Evolutionary conservation across 75 land plant species (phyloP).

Genomic region (Azolla pinnata): DNA sequence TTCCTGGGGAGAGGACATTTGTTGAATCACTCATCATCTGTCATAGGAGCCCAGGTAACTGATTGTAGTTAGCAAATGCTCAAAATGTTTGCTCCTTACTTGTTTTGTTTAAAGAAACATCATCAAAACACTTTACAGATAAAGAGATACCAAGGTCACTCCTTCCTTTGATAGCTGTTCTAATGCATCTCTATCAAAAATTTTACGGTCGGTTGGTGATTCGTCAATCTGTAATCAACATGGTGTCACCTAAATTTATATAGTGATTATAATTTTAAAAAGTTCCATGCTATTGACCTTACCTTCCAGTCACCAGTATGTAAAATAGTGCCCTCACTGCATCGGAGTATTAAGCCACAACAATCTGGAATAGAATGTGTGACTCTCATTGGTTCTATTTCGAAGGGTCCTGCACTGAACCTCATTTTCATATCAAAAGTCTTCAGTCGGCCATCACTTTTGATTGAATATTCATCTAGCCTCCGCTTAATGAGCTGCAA

Average conservation of each 20-base stretch:
- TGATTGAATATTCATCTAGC: constrained; percentile 75
- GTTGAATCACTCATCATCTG: constrained; percentile 99
- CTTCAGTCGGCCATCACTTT: constrained; percentile 71
- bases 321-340: constrained; percentile 92
- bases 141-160: constrained; percentile 91
- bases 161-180: constrained; percentile 97
- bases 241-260: too few relatives aligned
- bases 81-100: neutral
- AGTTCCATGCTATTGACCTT: neutral
- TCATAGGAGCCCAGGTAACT: neutral
- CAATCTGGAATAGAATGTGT: constrained; percentile 99
- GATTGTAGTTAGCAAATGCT: neutral
- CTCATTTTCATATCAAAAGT: constrained; percentile 52
- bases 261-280: too few relatives aligned
- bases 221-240: constrained; percentile 92
- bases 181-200: constrained; percentile 70
- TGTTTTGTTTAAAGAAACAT: too few relatives aligned
- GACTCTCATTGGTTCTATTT: constrained; percentile 85
- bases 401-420: constrained; percentile 92
- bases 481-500: constrained; percentile 80
- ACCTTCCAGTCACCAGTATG: constrained; percentile 99
- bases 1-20: constrained; percentile 91
- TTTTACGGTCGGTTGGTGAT: constrained; percentile 79
- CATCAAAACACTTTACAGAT: too few relatives aligned
- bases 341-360: constrained; percentile 88